Evolutionary conservation across 768 basidiomycete species (phyloP), one percentile per base, ranked within the genome.

Genomic region (Mycena albidolilacea): DNA sequence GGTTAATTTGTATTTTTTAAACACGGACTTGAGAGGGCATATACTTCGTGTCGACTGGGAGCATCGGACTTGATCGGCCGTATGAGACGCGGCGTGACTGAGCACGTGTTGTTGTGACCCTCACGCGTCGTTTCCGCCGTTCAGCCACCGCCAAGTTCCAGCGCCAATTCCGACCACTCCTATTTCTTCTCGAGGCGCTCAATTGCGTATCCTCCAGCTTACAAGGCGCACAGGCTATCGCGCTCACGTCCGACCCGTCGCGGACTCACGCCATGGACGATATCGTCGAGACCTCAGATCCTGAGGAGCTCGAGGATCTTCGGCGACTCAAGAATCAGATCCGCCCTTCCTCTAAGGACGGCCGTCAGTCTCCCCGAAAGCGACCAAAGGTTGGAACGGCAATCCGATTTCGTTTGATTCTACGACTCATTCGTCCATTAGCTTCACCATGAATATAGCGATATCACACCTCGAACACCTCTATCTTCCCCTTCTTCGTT

Each of bases 241-340:
- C 30, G 4, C 30, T 30, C 30, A 30, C 30, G 30, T 4, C 30
- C 30, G 30, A 30, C 30, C 30, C 30, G 30, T 30, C 30, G 30
- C 30, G 30, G 30, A 30, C 30, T 30, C 30, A 6, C 10, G 43
- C 19, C 50, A 79, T 82, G 52, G 83, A 83, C 7, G 90, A 89
- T 55, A 77, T 88, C 60, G 87, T 92, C 15, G 90, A 90, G 76
- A 91, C 91, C 19, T 92, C 91, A 5, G 91, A 93, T 74, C 80
- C 83, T 59, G 91, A 92, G 75, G 91, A 93, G 74, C 84, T 85
- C 50, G 88, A 88, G 76, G 83, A 84, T 57, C 71, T 87, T n/a
- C 55, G 69, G 15, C 73, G 68, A 76, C 7, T 8, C 70, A 80
- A 23, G 58, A 19, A 64, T 30, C 58, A 17, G 7, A 69, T 65